Conservation (phyloP, 805 yeast genomes). For the Kodamaea laetipori region DNA sequence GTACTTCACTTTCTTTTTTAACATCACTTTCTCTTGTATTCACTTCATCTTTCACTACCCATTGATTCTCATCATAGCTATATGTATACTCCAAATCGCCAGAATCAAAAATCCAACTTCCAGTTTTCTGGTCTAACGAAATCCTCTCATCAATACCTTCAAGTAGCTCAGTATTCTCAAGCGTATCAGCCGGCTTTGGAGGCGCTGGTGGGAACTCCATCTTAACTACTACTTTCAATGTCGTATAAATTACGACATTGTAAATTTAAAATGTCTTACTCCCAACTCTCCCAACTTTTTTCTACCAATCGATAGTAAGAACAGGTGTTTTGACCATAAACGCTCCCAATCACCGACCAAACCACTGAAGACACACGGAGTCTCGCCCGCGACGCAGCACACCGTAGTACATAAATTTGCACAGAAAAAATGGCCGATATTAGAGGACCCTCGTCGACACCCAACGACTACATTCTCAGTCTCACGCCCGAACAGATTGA, state of each 20-base stretch:
- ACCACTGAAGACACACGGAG: no score
- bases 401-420: neutral
- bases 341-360: neutral
- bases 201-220: constrained; percentile 22
- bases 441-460: constrained; percentile 33
- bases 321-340: constrained; percentile 3
- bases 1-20: no score
- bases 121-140: constrained; percentile 22
- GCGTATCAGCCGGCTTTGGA: constrained; percentile 13
- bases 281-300: neutral
- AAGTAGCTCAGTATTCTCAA: constrained; percentile 1
- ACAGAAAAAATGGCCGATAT: constrained; percentile 11
- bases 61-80: constrained; percentile 24
- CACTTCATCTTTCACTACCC: no score
- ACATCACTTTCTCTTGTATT: neutral
- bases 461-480: constrained; percentile 46
- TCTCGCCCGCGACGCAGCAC: no score
- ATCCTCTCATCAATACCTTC: constrained; percentile 24
- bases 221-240: neutral
- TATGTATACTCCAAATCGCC: constrained; percentile 22
- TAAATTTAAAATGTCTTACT: constrained; percentile 1
- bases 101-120: constrained; percentile 25
- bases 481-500: constrained; percentile 45
- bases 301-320: constrained; percentile 5
- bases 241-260: constrained; percentile 2